Evolutionary conservation across 2,329 filamentous ascomycete species (phyloP), one percentile per base, ranked within the genome.

Genomic region (Pseudogymnoascus sp.): DNA sequence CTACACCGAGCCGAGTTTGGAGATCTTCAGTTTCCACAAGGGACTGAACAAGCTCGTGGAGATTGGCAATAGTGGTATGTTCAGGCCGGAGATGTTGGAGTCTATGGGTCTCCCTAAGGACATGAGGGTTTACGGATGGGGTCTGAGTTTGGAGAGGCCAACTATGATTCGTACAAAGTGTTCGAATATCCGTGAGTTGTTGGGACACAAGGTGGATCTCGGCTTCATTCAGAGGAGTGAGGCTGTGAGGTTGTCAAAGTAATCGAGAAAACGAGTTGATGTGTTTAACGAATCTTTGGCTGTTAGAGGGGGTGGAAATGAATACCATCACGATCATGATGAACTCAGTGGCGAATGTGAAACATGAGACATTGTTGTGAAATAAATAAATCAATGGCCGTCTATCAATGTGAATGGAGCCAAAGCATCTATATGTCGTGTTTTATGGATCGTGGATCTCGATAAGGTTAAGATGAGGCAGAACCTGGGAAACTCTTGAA

Each of bases 1-100:
- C 0, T 93, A 96, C 80, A 96, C 92, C 28, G 95, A 99, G 78
- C 93, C 95, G 31, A 89, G 88, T 74, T 96, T 99, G 92, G 95
- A 99, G 78, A 96, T 99, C 68, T 99, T 97, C 79, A 91, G 90
- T 68, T 97, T 88, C 80, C 95, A 97, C 81, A 85, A 88, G 71
- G 93, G 92, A 3, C 80, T 97, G 59, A 85, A 85, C 71, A 96
- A 96, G 80, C 88, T 96, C 79, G 91, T 97, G 25, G 95, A 97
- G 79, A 97, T 97, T 73, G 95, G 95, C 64, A 97, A 99, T 80
- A 93, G 89, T 70, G 95, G 95, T 67, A 97, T 99, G 93, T 99
- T 99, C 86, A 84, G 95, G 68, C 93, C 95, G 1, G 95, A 99
- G 78, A 97, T 97, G 93, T 77, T 97, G 72, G 89, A 96, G 77